Evolutionary conservation across 2,329 filamentous ascomycete genomes (phyloP), one percentile per base, ranked within the genome.

Genomic region (Xylaria hypoxylon): DNA sequence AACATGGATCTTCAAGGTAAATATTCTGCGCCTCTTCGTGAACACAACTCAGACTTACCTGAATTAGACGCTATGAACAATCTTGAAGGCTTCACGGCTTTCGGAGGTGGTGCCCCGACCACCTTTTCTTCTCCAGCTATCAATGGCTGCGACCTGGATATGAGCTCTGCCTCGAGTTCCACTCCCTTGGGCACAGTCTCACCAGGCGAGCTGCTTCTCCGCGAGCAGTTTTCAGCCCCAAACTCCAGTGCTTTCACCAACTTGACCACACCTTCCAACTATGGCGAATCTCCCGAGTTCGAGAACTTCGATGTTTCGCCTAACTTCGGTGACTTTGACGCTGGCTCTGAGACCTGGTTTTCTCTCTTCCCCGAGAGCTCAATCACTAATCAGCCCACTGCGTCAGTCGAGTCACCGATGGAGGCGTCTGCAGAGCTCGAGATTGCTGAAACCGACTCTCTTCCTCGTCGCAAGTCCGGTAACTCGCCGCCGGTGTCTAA

Each of bases 221-320:
- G 89, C 72, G 88, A 92, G 74, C 84, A 86, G 65, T 88, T 89
- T 75, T 96, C 93, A 68, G 89, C 93, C 42, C 94, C 94, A 33
- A 92, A 92, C 76, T 97, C 94, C 2, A 86, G 90, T 52, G 89
- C 92, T 38, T 89, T 96, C 76, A 97, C 94, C 40, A 89, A 93
- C 70, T 77, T 97, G 79, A 97, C 93, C 64, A 96, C 94, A 67
- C 94, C 94, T 50, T 92, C 91, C n/a, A 84, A 89, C 64, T 90
- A 89, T 74, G 87, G 92, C 76, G 92, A 90, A 74, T 96, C 93
- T 59, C 93, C 93, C 11, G 90, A 89, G 65, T 89, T 90, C 68
- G 90, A 92, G 73, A 86, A 85, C 77, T 93, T 89, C 74, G 89
- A 96, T 75, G 89, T 92, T 19, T 97, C 93, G 57, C 94, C 94